Conservation (phyloP, 768 basidiomycete genomes). For the Rhizopogon salebrosus region DNA sequence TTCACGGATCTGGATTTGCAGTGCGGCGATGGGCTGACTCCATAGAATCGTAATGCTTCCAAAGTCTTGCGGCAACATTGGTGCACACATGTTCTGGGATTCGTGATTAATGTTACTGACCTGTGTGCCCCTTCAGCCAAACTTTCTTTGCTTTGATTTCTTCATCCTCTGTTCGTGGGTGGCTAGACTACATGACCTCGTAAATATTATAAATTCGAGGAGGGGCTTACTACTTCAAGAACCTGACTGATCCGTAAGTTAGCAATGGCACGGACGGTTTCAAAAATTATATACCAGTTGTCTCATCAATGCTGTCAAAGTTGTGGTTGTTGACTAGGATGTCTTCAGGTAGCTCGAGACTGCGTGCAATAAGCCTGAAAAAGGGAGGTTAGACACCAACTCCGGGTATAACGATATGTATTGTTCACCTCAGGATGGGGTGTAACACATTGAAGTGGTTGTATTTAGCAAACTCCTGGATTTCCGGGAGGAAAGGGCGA, state of each 20-base stretch:
- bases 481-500: conserved; percentile 47
- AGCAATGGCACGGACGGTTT: not conserved
- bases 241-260: conserved; percentile 38
- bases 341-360: conserved; percentile 52
- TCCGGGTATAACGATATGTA: not conserved
- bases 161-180: conserved; percentile 44
- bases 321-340: conserved; percentile 43
- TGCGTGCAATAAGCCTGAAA: conserved; percentile 42
- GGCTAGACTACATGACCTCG: conserved; percentile 25
- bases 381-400: not conserved
- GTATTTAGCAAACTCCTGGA: conserved; percentile 43
- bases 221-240: conserved; percentile 57
- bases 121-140: conserved; percentile 60
- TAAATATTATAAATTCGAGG: not conserved
- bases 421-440: conserved; percentile 38
- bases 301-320: conserved; percentile 36
- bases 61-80: conserved; percentile 33
- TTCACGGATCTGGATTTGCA: conserved; percentile 51
- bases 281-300: conserved; percentile 28
- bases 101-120: conserved; percentile 19
- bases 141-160: conserved; percentile 47
- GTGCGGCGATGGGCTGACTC: conserved; percentile 54
- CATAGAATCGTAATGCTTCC: conserved; percentile 54
- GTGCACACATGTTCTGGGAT: not conserved
- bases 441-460: conserved; percentile 49